Conservation (phyloP, 345 rosid species). For the Hibiscus tridactylites region DNA sequence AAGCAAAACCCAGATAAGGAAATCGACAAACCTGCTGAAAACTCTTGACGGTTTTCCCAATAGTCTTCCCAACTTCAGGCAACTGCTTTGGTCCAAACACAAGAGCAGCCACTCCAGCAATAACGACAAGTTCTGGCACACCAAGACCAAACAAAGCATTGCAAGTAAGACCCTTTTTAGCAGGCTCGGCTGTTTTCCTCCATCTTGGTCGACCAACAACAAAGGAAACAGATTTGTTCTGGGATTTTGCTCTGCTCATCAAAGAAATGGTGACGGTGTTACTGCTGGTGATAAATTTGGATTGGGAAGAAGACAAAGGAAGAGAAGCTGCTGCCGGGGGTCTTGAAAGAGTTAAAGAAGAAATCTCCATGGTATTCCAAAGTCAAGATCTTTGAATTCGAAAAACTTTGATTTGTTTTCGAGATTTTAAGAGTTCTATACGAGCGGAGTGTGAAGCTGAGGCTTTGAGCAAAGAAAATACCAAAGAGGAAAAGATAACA, state of each 20-base stretch:
- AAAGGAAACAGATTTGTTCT: slow-evolving; percentile 23
- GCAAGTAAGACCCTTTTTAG: slow-evolving; percentile 47
- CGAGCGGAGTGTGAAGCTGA: neutral
- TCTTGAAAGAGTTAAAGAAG: slow-evolving; percentile 31
- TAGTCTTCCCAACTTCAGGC: slow-evolving; percentile 90
- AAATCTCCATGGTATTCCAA: slow-evolving; percentile 48
- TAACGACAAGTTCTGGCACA: slow-evolving; percentile 90
- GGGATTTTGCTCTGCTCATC: slow-evolving; percentile 18
- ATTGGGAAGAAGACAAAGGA: slow-evolving; percentile 45
- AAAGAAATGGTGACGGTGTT: slow-evolving; percentile 15
- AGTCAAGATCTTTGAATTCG: neutral
- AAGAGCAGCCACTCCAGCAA: slow-evolving; percentile 87
- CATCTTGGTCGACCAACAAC: slow-evolving; percentile 27
- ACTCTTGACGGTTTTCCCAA: slow-evolving; percentile 92
- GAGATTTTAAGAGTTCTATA: neutral
- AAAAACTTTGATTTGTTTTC: slow-evolving; percentile 7
- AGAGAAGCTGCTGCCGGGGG: slow-evolving; percentile 20
- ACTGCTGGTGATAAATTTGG: slow-evolving; percentile 31
- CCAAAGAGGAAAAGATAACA: neutral
- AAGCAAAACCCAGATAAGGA: slow-evolving; percentile 12
- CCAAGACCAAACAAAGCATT: slow-evolving; percentile 88
- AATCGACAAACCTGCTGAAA: slow-evolving; percentile 69
- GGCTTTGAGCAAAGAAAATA: neutral
- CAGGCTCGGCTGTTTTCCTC: slow-evolving; percentile 23
- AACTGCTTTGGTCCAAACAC: slow-evolving; percentile 93